Percentiles rank a stretch among this genome's conserved stretches.
Conservation (phyloP, 768 basidiomycete genomes). For the Strobilomyces confusus region DNA sequence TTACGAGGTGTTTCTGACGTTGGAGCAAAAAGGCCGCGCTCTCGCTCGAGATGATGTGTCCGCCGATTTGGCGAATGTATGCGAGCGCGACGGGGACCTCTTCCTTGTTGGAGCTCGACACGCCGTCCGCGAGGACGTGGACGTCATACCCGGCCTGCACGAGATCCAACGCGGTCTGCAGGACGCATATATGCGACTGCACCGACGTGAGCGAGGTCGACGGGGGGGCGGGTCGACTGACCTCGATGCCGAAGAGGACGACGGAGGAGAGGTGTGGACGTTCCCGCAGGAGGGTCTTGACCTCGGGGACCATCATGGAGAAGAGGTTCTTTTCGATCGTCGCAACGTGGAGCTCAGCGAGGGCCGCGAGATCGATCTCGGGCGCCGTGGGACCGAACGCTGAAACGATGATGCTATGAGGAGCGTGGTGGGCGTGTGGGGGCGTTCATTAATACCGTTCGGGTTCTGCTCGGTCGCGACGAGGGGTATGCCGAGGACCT, state of each 20-base stretch:
- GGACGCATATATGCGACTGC: constrained; percentile 85
- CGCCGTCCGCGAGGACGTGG: constrained; percentile 78
- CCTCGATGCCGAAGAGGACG: constrained; percentile 88
- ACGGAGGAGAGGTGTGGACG: constrained; percentile 52
- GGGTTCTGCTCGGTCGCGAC: constrained; percentile 85
- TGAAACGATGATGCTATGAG: constrained; percentile 32
- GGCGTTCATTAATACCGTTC: constrained; percentile 48
- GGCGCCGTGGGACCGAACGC: constrained; percentile 68
- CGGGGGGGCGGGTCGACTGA: constrained; percentile 28
- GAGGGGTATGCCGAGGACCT: constrained; percentile 63
- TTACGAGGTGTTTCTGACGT: constrained; percentile 33
- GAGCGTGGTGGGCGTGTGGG: background rate
- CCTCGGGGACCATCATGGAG: constrained; percentile 77
- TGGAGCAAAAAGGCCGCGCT: constrained; percentile 76
- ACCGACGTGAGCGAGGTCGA: constrained; percentile 3
- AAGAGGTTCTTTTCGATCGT: constrained; percentile 77
- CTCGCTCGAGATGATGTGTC: constrained; percentile 75
- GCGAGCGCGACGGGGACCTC: constrained; percentile 76
- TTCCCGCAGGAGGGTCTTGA: constrained; percentile 46
- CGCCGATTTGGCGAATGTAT: constrained; percentile 69
- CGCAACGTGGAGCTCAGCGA: constrained; percentile 55
- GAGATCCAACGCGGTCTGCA: constrained; percentile 78
- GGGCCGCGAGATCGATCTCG: constrained; percentile 50
- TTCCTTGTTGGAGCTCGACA: constrained; percentile 75
- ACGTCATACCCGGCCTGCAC: constrained; percentile 46